These are phyloP conservation scores for Flammula alnicola DNA, from an alignment of 1,284 basidiomycete species.

Conservation along the genomic window DNA sequence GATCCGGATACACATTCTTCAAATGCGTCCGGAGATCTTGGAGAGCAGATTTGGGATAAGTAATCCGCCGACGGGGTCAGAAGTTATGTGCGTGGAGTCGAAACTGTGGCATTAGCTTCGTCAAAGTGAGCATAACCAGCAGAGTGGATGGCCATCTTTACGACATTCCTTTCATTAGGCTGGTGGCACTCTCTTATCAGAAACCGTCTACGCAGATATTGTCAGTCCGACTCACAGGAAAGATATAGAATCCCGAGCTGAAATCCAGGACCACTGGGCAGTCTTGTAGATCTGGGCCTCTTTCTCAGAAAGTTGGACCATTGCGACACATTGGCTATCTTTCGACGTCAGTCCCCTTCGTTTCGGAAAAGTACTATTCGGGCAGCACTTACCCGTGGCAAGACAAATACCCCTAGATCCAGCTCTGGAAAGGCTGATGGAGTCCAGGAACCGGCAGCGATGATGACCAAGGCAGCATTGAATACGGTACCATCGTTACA, in stretches of 20 bases:
- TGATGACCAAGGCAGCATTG: conserved; percentile 60
- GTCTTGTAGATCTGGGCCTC: conserved; percentile 66
- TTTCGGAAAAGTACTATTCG: neutral
- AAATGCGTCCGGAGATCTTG: conserved; percentile 56
- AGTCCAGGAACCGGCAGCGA: conserved; percentile 86
- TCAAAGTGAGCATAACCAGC: conserved; percentile 63
- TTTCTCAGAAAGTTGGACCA: conserved; percentile 72
- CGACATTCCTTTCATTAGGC: conserved; percentile 71
- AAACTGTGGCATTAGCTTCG: conserved; percentile 45
- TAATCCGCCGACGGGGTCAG: conserved; percentile 60
- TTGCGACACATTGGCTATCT: conserved; percentile 76
- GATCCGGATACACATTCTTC: conserved; percentile 68
- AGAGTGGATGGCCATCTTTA: conserved; percentile 78
- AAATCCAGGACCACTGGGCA: conserved; percentile 80
- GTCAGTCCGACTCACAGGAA: conserved; percentile 61
- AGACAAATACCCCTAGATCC: conserved; percentile 52
- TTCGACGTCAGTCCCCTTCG: neutral
- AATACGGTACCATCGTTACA: conserved; percentile 65
- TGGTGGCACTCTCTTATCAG: conserved; percentile 30
- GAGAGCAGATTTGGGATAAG: conserved; percentile 65
- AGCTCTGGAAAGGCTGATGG: conserved; percentile 74
- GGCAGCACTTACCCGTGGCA: conserved; percentile 70
- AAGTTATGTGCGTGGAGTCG: conserved; percentile 68
- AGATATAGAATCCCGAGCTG: conserved; percentile 70
- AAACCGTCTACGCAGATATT: neutral